Conservation (phyloP, 108 stramenopile species). For the Schizochytrium sp. region DNA sequence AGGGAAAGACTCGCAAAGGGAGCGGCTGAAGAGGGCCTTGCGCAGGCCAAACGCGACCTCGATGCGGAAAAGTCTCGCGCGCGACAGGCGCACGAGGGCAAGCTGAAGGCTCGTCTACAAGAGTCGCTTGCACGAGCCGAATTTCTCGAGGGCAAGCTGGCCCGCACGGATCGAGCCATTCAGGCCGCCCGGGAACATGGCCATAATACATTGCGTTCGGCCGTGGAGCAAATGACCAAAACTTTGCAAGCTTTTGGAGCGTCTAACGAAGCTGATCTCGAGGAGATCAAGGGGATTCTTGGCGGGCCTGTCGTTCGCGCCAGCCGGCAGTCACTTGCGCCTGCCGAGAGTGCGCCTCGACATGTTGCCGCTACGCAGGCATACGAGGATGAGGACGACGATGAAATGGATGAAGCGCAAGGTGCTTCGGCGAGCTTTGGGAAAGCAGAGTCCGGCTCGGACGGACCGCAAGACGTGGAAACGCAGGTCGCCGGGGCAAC, state of each 20-base stretch:
- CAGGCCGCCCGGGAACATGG: background rate
- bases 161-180: background rate
- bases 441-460: background rate
- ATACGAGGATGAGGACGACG: background rate
- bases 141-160: background rate
- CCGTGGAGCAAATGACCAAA: background rate
- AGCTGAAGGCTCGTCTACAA: background rate
- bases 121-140: background rate
- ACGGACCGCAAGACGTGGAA: too few relatives aligned
- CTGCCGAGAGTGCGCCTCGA: background rate
- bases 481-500: too few relatives aligned
- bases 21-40: background rate
- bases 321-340: background rate
- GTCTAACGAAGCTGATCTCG: background rate
- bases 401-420: background rate
- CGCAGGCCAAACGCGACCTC: background rate
- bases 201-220: background rate
- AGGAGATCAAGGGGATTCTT: background rate
- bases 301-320: background rate
- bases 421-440: background rate
- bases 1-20: background rate
- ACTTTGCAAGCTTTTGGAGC: background rate
- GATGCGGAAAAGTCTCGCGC: background rate
- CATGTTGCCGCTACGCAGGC: background rate
- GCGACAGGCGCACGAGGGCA: background rate